Evolutionary conservation across 139 green algal species (phyloP), one percentile per base, ranked within the genome.

Genomic region (Volvox africanus): DNA sequence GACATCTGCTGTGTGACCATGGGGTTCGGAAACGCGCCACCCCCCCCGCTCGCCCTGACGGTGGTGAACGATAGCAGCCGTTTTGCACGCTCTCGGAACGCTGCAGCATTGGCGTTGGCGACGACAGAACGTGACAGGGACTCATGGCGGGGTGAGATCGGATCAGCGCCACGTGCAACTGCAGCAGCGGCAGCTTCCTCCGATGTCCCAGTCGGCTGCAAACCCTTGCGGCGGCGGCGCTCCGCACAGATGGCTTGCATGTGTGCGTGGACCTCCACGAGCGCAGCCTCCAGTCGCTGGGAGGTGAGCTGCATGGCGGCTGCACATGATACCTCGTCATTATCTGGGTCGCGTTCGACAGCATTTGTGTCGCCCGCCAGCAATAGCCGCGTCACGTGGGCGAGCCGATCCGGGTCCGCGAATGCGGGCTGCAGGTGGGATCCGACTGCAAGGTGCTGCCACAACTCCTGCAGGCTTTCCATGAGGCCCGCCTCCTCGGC

Each of bases 401-500:
- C 44, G 13, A 86, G 80, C 28, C 80, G 44, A 28, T 55, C 80
- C 9, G 80, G 80, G 80, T 86, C 50, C 19, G 24, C 44, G 24
- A 86, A 73, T 0, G 80, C 80, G 50, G 80, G 80, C 50, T 86
- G 80, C 50, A 86, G 44, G 28, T 86, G 80, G 30, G 44, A 21
- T n/a, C 80, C 80, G 26, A 73, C 24, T 0, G 33, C 11, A n/a
- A 86, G 50, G 50, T 73, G 80, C 22, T 55, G 35, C 80, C 80
- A 86, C 28, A 86, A 44, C 80, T 86, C 80, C 26, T 44, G 80
- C 26, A 86, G 80, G n/a, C 69, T 71, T 26, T 86, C 80, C 80
- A 86, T 55, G 12, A 86, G 80, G 6, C 55, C 44, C 28, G 26
- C 32, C 50, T 86, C 80, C 50, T 86, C 80, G 28, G 80, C 26